Base-by-base conservation (phyloP, 2,329 filamentous ascomycete species). In the Diaporthe destruens region DNA sequence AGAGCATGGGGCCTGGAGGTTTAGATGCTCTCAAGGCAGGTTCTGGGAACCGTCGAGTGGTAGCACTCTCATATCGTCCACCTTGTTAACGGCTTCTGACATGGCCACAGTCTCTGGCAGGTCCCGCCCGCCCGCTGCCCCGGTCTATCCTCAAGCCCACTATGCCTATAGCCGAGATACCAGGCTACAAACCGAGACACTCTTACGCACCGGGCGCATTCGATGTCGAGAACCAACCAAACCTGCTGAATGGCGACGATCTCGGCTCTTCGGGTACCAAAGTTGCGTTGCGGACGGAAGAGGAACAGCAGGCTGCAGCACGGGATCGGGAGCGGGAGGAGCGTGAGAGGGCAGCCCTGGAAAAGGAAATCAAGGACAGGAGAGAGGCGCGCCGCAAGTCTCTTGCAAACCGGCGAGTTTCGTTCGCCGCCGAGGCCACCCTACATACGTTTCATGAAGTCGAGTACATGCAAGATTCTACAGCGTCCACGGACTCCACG, bases 391-490 rank as follows among this genome's bases (percentile, higher is more conserved):
- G 96, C 75, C 90, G 96, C 77, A 98, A 98, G 81, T 98, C 95
- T 23, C 88, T 98, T 72, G 95, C 96, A 61, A 97, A 96, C 80
- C 91, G 96, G 78, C 91, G 96, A 79, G 96, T 99, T 44, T 98
- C 96, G 0, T 99, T 99, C 82, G 96, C 96, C 6, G 96, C 96
- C 1, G 96, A 99, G 83, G 96, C 96, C 16, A 99, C 96, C 4
- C 87, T 99, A 47, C 96, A 99, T 80, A 99, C 96, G 0, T 98
- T 97, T 88, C 95, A 98, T 79, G 95, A 96, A 71, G 90, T 98
- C 56, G 96, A 98, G 79, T 93, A 95, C 75, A 88, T 91, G 80
- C 94, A 95, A 79, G 95, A 98, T 80, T 94, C 94, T 25, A 97
- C 95, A 1, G 93, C 92, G 9, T 93, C 93, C 0, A 93, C 91